These are phyloP conservation scores for Vaccinium vitisidaea DNA, from an alignment of 148 eudicot species.

Conservation along the genomic window DNA sequence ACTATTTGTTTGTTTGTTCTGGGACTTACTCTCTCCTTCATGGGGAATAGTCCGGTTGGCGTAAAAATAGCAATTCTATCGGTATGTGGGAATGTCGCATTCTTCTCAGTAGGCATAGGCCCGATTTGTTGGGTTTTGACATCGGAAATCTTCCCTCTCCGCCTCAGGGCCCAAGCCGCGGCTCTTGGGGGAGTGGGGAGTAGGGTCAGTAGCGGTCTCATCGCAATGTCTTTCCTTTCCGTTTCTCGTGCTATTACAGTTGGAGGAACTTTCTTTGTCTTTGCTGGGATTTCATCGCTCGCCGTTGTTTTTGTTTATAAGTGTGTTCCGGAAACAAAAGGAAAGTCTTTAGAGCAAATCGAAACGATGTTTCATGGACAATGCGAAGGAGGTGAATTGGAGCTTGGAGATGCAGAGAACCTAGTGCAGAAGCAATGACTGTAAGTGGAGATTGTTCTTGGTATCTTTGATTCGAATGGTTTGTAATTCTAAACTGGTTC, in stretches of 20 bases:
- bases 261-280: constrained; percentile 70
- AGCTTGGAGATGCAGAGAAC: constrained; percentile 50
- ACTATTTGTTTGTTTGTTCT: constrained; percentile 58
- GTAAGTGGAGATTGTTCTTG: neutral
- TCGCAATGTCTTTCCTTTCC: constrained; percentile 78
- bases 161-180: constrained; percentile 86
- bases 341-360: constrained; percentile 79
- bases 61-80: constrained; percentile 50
- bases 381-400: constrained; percentile 37
- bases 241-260: constrained; percentile 55
- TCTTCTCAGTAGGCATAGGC: constrained; percentile 88
- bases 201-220: constrained; percentile 75
- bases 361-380: constrained; percentile 57
- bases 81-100: constrained; percentile 84
- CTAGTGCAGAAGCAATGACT: constrained; percentile 39
- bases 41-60: constrained; percentile 44
- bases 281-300: constrained; percentile 55
- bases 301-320: constrained; percentile 64
- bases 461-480: constrained; percentile 19
- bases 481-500: neutral
- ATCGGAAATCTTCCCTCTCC: constrained; percentile 79
- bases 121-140: constrained; percentile 86
- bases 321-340: constrained; percentile 87
- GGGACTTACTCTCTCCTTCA: constrained; percentile 51
- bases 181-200: constrained; percentile 80